A percentile compares a stretch with the other conserved stretches of the same genome.
phyloP scores from a whole-genome alignment of 2,329 filamentous ascomycete species.

The Dactylellina sp. region DNA sequence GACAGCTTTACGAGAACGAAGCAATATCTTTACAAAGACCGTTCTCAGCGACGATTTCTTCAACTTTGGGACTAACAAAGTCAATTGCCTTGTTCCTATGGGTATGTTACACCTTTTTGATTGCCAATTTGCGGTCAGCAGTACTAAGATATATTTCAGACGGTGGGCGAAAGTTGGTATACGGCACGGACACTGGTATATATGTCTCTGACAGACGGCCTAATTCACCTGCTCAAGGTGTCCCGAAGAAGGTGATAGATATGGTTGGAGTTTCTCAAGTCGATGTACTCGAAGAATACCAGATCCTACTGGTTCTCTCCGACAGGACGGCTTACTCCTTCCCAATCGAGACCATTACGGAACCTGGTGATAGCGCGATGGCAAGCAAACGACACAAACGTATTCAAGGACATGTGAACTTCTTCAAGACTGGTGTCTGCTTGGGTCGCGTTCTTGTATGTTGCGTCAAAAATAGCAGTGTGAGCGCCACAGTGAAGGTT shows the following conservation, averaged over 20 bases:
- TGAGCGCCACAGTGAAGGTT: slow-evolving; percentile 98
- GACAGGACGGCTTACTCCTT: slow-evolving; percentile 95
- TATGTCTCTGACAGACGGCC: slow-evolving; percentile 91
- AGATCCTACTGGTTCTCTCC: slow-evolving; percentile 87
- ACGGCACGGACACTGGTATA: slow-evolving; percentile 92
- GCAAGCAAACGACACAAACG: slow-evolving; percentile 89
- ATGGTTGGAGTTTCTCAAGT: slow-evolving; percentile 90
- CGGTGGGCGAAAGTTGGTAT: slow-evolving; percentile 92
- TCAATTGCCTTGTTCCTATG: slow-evolving; percentile 94
- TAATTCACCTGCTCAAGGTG: slow-evolving; percentile 75
- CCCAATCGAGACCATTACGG: slow-evolving; percentile 84
- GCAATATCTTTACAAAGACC: slow-evolving; percentile 77
- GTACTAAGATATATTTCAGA: slow-evolving; percentile 69
- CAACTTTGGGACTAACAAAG: slow-evolving; percentile 79
- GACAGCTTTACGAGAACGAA: slow-evolving; percentile 80
- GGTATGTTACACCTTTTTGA: slow-evolving; percentile 69
- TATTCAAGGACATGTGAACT: slow-evolving; percentile 96
- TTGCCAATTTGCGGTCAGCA: neutral
- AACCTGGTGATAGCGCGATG: slow-evolving; percentile 78
- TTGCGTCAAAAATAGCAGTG: slow-evolving; percentile 91
- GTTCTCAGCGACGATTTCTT: slow-evolving; percentile 88
- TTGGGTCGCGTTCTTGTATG: slow-evolving; percentile 93
- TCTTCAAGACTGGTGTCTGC: slow-evolving; percentile 97
- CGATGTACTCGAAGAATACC: slow-evolving; percentile 94
- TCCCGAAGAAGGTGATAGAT: slow-evolving; percentile 86